These are phyloP conservation scores for Tetragonia tetragonoides DNA, from an alignment of 148 eudicot genomes.

Conservation along the genomic window DNA sequence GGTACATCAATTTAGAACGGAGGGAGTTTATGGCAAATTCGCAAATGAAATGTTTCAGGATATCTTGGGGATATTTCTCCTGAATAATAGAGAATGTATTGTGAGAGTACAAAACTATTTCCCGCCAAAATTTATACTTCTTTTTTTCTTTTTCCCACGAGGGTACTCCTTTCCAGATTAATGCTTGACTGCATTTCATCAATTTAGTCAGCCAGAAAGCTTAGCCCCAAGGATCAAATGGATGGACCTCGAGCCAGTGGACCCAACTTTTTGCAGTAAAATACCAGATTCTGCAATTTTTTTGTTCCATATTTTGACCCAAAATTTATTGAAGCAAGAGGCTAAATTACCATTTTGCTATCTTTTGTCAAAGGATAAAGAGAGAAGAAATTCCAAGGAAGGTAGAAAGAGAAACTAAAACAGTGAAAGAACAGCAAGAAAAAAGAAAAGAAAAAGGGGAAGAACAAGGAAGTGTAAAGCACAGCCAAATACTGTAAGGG, in stretches of 20 bases:
- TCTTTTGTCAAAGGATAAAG: slow-evolving; percentile 1
- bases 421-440: neutral
- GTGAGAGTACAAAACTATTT: neutral
- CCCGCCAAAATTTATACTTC: neutral
- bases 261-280: slow-evolving; percentile 11
- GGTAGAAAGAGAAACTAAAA: neutral
- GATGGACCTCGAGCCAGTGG: neutral
- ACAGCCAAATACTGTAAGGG: too few relatives aligned
- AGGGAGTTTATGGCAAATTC: too few relatives aligned
- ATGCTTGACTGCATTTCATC: neutral
- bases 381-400: neutral
- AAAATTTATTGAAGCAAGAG: neutral
- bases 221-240: slow-evolving; percentile 16
- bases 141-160: neutral
- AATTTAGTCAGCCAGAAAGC: slow-evolving; percentile 3
- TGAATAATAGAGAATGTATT: too few relatives aligned
- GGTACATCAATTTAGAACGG: too few relatives aligned
- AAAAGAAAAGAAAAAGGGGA: neutral
- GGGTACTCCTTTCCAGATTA: neutral
- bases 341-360: neutral
- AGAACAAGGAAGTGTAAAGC: neutral
- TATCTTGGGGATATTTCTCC: too few relatives aligned
- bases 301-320: slow-evolving; percentile 4
- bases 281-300: neutral
- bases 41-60: too few relatives aligned